Evolutionary conservation across 257 asterid genomes (phyloP), one percentile per base, ranked within the genome.

Genomic region (Solanum raphanifolium): DNA sequence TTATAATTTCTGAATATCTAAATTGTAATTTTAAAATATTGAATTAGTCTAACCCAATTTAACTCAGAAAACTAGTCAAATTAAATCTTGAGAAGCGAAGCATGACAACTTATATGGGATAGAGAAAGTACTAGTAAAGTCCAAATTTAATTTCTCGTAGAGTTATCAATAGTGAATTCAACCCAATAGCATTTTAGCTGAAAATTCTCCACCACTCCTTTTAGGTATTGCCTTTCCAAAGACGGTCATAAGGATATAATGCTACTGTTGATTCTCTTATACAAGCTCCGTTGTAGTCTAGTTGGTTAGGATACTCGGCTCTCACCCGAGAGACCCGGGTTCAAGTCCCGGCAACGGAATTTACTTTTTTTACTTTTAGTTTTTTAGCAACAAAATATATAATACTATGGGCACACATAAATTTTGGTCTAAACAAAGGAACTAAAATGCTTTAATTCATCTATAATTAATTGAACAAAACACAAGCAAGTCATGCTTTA

Each of bases 301-400:
- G 98, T 36, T 96, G 98, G 98, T 95, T 36, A 95, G 98, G 98
- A 94, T 94, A 94, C 96, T 95, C 97, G 97, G 97, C 96, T 94
- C 98, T 96, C 98, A 95, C 98, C 99, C 95, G 94, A 93, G 95
- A 92, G 97, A 94, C 96, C 98, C 94, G 98, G 94, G 98, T 96
- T 95, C 96, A 75, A 94, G 93, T 94, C 97, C 98, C 97, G 96
- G 98, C 97, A 95, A 96, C 69, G 29, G 69, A 81, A 81, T 9
- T 9, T 4, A 0, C 2, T 12, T 0, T 76, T 75, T 23, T 4
- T 23, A 4, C 7, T 62, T n/a, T 13, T 5, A 5, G 13, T 2
- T 25, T 2, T 25, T 5, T 65, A 9, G 27, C 7, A 65, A 4
- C 32, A 16, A 66, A 27, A 66, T 7, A 66, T 66, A 25, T 66